Conservation (phyloP, 257 asterid species). For the Phtheirospermum japonicum region DNA sequence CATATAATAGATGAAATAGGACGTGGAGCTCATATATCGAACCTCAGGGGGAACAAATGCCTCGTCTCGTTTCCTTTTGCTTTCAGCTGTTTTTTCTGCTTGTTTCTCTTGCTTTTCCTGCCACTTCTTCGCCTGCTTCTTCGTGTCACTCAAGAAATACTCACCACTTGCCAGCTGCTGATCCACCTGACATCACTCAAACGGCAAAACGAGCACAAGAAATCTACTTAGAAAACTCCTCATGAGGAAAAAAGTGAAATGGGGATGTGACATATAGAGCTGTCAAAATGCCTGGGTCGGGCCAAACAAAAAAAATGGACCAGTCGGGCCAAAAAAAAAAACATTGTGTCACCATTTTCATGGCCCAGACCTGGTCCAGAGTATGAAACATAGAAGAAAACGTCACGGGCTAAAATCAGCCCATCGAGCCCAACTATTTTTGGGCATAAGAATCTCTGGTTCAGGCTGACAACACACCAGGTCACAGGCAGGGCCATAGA, state of each 20-base stretch:
- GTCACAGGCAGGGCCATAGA: too few species aligned
- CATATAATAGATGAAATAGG: background rate
- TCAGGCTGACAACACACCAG: too few species aligned
- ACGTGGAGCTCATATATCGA: conserved; percentile 25
- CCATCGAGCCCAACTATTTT: too few species aligned
- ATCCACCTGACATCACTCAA: conserved; percentile 55
- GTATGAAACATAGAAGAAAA: too few species aligned
- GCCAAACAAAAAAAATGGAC: too few species aligned
- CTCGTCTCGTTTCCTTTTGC: conserved; percentile 70
- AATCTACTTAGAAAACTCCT: background rate
- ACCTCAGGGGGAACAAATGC: conserved; percentile 93
- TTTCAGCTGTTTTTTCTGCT: conserved; percentile 68
- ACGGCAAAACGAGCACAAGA: conserved; percentile 6
- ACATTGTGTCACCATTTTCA: too few species aligned
- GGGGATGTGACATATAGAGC: too few species aligned
- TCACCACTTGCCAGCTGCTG: conserved; percentile 86
- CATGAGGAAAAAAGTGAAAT: background rate
- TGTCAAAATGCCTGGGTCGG: too few species aligned
- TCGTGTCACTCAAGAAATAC: conserved; percentile 70
- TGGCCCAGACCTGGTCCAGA: too few species aligned
- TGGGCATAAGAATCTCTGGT: too few species aligned
- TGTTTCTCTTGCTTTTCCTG: conserved; percentile 89
- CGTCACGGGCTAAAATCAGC: too few species aligned
- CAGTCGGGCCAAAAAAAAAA: too few species aligned
- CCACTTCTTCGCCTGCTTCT: conserved; percentile 84